Conservation (phyloP, 768 basidiomycete genomes). For the Boletus speciosus region DNA sequence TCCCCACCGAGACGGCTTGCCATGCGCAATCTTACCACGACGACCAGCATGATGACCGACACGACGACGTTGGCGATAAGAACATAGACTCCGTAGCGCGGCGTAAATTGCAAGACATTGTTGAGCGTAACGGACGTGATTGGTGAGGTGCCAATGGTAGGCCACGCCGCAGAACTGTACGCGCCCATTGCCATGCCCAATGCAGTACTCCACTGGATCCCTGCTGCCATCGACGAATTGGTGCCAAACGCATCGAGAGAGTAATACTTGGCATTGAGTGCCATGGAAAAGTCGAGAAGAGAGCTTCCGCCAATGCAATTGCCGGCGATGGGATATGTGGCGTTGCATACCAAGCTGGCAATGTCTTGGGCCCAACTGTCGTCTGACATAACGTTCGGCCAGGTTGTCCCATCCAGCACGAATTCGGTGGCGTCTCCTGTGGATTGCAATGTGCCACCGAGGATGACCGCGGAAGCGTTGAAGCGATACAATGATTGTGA, state of each 20-base stretch:
- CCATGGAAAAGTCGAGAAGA: neutral
- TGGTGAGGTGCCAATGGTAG: no score
- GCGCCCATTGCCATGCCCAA: neutral
- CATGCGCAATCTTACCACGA: neutral
- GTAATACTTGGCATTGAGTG: neutral
- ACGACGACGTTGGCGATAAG: neutral
- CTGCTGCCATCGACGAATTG: neutral
- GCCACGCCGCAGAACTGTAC: no score
- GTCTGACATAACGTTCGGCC: neutral
- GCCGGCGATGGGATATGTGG: neutral
- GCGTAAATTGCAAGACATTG: neutral
- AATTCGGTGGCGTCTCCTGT: neutral
- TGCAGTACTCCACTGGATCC: neutral
- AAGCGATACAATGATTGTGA: neutral
- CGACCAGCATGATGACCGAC: neutral
- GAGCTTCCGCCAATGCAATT: neutral
- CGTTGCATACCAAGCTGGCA: neutral
- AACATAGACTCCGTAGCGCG: constrained; percentile 1
- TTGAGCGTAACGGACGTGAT: neutral
- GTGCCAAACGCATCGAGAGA: neutral
- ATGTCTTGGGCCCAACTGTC: constrained; percentile 1
- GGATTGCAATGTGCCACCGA: neutral
- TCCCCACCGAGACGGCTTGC: neutral
- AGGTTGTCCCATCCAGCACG: neutral
- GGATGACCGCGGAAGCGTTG: neutral